Base-by-base conservation (phyloP, 441 rosid species). In the Bocquillonia castaneifolia region DNA sequence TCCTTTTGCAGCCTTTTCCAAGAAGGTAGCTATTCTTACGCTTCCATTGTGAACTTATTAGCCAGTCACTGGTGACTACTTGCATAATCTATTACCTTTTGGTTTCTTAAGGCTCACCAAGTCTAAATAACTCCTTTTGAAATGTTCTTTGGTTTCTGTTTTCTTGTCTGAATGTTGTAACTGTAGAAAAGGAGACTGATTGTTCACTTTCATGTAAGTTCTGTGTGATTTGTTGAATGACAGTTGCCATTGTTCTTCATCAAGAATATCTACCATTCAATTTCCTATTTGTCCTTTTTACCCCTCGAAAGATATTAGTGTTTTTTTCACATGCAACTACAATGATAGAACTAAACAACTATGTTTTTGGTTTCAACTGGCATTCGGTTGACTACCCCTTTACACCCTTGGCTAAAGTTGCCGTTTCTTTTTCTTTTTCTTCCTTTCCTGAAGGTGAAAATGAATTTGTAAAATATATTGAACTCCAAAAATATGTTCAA, bases 1-100 rank as follows among this genome's bases (percentile, higher is more conserved):
- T 81, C 98, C 99, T 36, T 95, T 95, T 77, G 98, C 98, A 23
- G 99, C 99, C 55, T 95, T 92, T 84, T 95, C 98, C n/a, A 92
- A 86, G 79, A 95, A 90, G 97, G 98, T 90, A 37, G 37, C 56
- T 47, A 10, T 66, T 62, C 44, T 61, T 66, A 15, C 22, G 54
- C 55, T 62, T 8, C 67, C 68, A 36, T 22, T 5, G 48, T 18
- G 56, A 64, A 62, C 32, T 52, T 10, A 34, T 22, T 58, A 18
- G 23, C 39, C 36, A 20, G 9, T 62, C 20, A 13, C 63, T 25
- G 14, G 20, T 48, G 25, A 6, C 64, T 28, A 39, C 61, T 37
- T 52, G 6, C 20, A 54, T 40, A 18, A 40, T 62, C 40, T 23
- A 45, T 57, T 45, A 26, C 18, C 26, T 45, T 18, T 25, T 39